A percentile compares a stretch with the other conserved stretches of the same genome.
These are phyloP conservation scores for Aurantiochytrium sp. DNA, from an alignment of 108 stramenopile species.

Conservation along the genomic window DNA sequence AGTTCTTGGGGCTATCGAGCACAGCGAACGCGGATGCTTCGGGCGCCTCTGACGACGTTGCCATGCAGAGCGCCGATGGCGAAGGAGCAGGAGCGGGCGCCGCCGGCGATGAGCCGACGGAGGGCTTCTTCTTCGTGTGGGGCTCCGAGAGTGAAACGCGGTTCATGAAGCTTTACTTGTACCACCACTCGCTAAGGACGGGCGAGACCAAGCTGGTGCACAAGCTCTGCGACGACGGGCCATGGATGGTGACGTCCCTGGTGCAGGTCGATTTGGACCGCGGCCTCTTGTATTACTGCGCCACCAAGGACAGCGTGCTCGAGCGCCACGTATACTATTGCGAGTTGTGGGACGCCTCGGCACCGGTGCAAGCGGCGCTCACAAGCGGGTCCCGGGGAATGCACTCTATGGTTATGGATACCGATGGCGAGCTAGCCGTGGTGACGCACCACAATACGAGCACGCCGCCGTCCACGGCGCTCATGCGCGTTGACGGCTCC, in stretches of 20 bases:
- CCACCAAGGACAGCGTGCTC: background rate
- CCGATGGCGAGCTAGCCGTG: background rate
- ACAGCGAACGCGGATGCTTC: background rate
- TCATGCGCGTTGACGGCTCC: background rate
- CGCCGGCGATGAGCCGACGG: background rate
- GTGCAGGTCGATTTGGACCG: background rate
- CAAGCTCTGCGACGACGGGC: background rate
- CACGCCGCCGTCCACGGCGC: background rate
- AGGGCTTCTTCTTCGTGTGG: constrained; percentile 37
- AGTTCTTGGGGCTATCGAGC: background rate
- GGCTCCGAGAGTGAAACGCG: constrained; percentile 27
- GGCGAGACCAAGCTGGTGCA: background rate
- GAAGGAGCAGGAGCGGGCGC: background rate
- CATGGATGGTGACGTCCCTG: constrained; percentile 7
- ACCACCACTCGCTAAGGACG: background rate
- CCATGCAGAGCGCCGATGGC: background rate
- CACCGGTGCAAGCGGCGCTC: background rate
- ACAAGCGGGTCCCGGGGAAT: background rate
- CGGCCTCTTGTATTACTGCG: background rate
- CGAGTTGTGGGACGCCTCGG: background rate
- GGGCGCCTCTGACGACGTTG: background rate
- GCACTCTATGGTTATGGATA: background rate
- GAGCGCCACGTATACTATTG: background rate
- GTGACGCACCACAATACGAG: background rate
- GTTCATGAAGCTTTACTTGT: constrained; percentile 36